phyloP scores from a whole-genome alignment of 2,329 filamentous ascomycete species.

The Malbranchea cinnamomea region DNA sequence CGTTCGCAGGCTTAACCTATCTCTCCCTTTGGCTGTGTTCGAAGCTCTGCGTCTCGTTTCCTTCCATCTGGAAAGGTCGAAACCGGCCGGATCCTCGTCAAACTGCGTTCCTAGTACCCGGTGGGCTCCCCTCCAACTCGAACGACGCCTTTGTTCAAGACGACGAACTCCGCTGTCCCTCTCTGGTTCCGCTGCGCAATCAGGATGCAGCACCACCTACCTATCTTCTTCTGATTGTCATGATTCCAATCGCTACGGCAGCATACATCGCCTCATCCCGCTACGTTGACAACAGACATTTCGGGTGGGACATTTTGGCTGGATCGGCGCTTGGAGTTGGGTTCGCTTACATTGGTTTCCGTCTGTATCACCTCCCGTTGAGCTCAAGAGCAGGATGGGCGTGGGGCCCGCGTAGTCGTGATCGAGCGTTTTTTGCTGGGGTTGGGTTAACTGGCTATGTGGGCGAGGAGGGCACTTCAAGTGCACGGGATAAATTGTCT shows the following conservation, averaged over 20 bases:
- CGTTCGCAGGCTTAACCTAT: conserved; percentile 70
- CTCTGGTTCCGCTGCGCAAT: conserved; percentile 45
- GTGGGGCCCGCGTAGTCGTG: conserved; percentile 62
- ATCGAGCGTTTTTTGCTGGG: conserved; percentile 47
- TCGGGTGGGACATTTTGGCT: conserved; percentile 81
- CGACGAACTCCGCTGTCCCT: background rate
- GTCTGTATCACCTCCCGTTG: conserved; percentile 75
- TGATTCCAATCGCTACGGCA: conserved; percentile 58
- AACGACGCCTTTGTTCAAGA: background rate
- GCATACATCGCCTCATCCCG: conserved; percentile 74
- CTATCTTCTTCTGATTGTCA: conserved; percentile 55
- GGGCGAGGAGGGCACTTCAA: conserved; percentile 17
- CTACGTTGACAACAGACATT: conserved; percentile 78
- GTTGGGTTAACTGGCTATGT: conserved; percentile 20
- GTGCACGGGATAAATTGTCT: conserved; percentile 3
- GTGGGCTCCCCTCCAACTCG: background rate
- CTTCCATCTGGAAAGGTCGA: conserved; percentile 22
- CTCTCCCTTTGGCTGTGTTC: conserved; percentile 71
- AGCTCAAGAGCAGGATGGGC: conserved; percentile 70
- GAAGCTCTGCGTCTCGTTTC: conserved; percentile 33
- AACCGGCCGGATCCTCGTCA: conserved; percentile 13
- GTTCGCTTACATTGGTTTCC: conserved; percentile 59
- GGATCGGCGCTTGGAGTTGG: conserved; percentile 66
- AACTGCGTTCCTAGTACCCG: conserved; percentile 5
- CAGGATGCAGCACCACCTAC: conserved; percentile 71